Evolutionary conservation across 2,329 filamentous ascomycete genomes (phyloP).

Genomic region (Cytospora mali): DNA sequence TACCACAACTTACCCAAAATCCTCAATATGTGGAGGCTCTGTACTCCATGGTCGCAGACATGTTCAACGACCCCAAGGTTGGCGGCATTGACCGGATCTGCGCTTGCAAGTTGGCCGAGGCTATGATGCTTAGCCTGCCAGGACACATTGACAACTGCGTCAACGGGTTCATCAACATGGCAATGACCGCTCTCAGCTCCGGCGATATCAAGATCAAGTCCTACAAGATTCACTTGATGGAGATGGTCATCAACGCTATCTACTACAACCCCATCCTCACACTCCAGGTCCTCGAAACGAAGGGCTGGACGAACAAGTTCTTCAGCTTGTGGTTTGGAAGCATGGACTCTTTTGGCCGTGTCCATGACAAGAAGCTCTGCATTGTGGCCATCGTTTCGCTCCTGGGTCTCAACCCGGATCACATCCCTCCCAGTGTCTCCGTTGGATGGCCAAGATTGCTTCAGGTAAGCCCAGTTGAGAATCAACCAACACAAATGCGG

Average conservation of each 20-base stretch:
- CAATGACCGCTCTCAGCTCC: slow-evolving; percentile 78
- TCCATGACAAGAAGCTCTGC: slow-evolving; percentile 98
- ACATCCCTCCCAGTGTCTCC: slow-evolving; percentile 89
- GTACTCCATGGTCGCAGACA: slow-evolving; percentile 91
- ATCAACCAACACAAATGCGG: neutral
- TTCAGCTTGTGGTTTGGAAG: slow-evolving; percentile 98
- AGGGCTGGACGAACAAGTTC: slow-evolving; percentile 97
- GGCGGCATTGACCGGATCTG: slow-evolving; percentile 94
- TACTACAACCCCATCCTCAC: slow-evolving; percentile 93
- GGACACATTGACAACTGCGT: slow-evolving; percentile 88
- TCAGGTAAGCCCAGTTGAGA: slow-evolving; percentile 51
- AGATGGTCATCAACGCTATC: slow-evolving; percentile 97
- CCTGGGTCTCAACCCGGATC: slow-evolving; percentile 74
- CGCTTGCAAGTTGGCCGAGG: slow-evolving; percentile 92
- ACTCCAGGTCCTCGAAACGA: slow-evolving; percentile 83
- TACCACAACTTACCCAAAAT: slow-evolving; percentile 77
- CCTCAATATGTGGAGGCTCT: slow-evolving; percentile 85
- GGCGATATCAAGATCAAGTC: slow-evolving; percentile 86
- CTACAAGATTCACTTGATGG: slow-evolving; percentile 94
- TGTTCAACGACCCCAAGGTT: slow-evolving; percentile 91
- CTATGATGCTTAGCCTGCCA: slow-evolving; percentile 93
- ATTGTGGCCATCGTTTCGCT: slow-evolving; percentile 91
- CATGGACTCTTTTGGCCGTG: slow-evolving; percentile 89
- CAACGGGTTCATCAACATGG: slow-evolving; percentile 83
- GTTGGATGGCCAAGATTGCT: slow-evolving; percentile 93